Conservation (phyloP, 495 filamentous ascomycete species). For the Penicillium bovifimosum region DNA sequence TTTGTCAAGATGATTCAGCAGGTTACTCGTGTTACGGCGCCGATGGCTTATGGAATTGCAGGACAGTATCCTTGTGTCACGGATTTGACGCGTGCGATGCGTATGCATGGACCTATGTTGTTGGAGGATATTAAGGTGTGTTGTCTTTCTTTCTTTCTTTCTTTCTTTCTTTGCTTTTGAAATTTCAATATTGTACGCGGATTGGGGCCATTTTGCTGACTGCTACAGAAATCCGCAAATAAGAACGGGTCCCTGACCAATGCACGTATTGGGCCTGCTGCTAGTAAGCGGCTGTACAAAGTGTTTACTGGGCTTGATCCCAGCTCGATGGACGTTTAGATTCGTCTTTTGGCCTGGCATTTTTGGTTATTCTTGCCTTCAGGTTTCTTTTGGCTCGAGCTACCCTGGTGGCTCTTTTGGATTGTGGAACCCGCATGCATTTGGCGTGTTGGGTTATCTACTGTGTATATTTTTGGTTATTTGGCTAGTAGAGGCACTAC, state of each 20-base stretch:
- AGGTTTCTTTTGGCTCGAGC: background rate
- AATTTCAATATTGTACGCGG: background rate
- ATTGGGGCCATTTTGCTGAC: constrained; percentile 8
- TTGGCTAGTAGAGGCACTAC: background rate
- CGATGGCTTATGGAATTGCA: constrained; percentile 67
- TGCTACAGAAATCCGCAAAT: constrained; percentile 55
- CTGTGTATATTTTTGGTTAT: too few relatives aligned
- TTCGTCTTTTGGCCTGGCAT: background rate
- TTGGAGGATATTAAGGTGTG: constrained; percentile 56
- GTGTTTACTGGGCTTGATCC: constrained; percentile 68
- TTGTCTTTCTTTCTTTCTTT: background rate
- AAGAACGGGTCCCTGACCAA: constrained; percentile 62
- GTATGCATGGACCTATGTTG: constrained; percentile 49
- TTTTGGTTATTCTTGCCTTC: background rate
- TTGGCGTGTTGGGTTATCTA: background rate
- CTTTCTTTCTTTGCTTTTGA: background rate
- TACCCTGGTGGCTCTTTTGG: background rate
- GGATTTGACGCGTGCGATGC: constrained; percentile 54
- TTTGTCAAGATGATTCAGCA: constrained; percentile 77
- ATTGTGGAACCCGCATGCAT: background rate
- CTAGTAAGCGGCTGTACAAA: constrained; percentile 68
- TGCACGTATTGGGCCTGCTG: constrained; percentile 58
- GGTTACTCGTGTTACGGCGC: constrained; percentile 64
- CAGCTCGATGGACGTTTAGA: constrained; percentile 60
- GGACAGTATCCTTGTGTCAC: constrained; percentile 54